Conservation (phyloP, 2,329 filamentous ascomycete species). For the Hypoxylon rubiginosum region DNA sequence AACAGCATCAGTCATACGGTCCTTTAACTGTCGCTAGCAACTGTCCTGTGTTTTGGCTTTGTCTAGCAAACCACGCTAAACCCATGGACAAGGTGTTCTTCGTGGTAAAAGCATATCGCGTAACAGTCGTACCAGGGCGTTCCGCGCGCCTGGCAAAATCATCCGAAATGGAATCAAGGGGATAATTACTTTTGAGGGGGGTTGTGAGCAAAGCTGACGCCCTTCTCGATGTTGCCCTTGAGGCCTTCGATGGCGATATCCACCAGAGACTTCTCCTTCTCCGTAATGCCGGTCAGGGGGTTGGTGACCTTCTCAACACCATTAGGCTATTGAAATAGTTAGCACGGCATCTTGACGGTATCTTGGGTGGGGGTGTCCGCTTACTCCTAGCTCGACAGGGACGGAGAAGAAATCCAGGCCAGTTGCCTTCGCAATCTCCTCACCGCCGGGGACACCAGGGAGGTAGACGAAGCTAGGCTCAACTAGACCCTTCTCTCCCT, state of each 20-base stretch:
- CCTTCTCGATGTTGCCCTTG: constrained; percentile 94
- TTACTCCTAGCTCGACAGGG: constrained; percentile 93
- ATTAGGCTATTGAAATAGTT: constrained; percentile 69
- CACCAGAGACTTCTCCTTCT: constrained; percentile 90
- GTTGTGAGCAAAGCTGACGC: constrained; percentile 89
- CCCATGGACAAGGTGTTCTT: constrained; percentile 34
- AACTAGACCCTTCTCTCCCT: constrained; percentile 91
- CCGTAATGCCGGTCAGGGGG: constrained; percentile 80
- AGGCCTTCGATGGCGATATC: constrained; percentile 81
- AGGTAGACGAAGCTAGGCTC: constrained; percentile 98
- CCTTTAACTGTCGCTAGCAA: constrained; percentile 40
- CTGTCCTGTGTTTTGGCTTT: constrained; percentile 36
- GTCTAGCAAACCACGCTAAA: constrained; percentile 46
- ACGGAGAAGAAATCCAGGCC: constrained; percentile 96
- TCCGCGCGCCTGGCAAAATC: constrained; percentile 36
- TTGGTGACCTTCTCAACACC: constrained; percentile 90
- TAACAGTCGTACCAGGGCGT: constrained; percentile 29
- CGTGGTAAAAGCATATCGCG: constrained; percentile 41
- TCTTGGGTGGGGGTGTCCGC: constrained; percentile 50
- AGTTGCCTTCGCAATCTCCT: constrained; percentile 85
- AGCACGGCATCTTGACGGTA: constrained; percentile 31
- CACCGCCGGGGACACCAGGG: constrained; percentile 87
- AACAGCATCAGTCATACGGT: constrained; percentile 49
- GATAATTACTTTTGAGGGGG: constrained; percentile 86
- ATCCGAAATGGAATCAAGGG: constrained; percentile 43